These are phyloP conservation scores for Quambalaria eucalypti DNA, from an alignment of 1,284 basidiomycete genomes.

Conservation along the genomic window DNA sequence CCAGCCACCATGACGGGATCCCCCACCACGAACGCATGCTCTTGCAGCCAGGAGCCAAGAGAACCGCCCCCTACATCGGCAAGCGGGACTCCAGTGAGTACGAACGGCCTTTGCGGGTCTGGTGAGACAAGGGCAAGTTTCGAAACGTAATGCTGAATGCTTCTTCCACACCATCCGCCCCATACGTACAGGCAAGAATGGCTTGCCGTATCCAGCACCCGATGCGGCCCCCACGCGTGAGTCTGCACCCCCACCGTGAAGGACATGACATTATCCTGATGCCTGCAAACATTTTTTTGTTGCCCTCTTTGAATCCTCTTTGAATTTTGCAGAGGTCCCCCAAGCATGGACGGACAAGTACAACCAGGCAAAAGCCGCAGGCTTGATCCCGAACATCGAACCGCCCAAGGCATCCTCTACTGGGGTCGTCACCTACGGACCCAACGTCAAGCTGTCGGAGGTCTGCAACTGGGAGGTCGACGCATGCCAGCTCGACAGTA, in stretches of 20 bases:
- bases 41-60: background rate
- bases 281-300: no score
- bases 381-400: conserved; percentile 30
- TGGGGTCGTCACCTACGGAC: conserved; percentile 19
- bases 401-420: conserved; percentile 4
- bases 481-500: conserved; percentile 56
- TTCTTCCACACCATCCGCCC: background rate
- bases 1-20: no score
- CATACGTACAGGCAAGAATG: background rate
- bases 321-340: conserved; percentile 12
- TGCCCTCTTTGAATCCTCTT: background rate
- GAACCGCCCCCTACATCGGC: background rate
- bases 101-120: no score
- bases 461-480: conserved; percentile 29
- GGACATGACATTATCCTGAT: no score
- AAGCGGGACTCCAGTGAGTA: conserved; percentile 1
- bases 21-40: background rate
- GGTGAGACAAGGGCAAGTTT: no score
- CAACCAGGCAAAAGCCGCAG: conserved; percentile 15
- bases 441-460: conserved; percentile 7
- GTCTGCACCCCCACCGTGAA: background rate
- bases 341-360: conserved; percentile 24
- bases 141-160: no score
- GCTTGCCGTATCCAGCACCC: background rate
- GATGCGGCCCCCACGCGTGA: background rate